Conservation (phyloP, 2,329 filamentous ascomycete species). For the Sporothrix luriei region DNA sequence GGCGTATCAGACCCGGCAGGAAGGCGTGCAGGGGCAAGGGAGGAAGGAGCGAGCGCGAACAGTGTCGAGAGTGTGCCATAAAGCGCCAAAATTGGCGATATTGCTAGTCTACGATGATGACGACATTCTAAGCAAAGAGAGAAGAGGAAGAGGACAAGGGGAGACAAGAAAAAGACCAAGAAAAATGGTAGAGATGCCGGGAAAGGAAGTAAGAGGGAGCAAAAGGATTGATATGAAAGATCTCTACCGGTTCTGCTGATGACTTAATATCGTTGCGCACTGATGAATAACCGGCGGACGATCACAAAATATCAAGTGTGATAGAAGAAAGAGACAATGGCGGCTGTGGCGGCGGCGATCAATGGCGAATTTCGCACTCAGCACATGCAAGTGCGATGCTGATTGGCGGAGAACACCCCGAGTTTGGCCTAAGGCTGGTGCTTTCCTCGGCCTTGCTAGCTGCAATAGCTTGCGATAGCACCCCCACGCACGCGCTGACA, state of each 20-base stretch:
- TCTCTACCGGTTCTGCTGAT: constrained; percentile 21
- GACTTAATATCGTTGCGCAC: constrained; percentile 17
- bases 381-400: not conserved
- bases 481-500: constrained; percentile 8
- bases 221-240: not conserved
- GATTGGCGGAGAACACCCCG: constrained; percentile 2
- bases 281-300: not conserved
- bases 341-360: constrained; percentile 11
- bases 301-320: not conserved
- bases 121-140: not conserved
- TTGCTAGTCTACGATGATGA: not conserved
- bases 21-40: not conserved
- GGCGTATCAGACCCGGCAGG: constrained; percentile 1
- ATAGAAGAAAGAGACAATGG: not conserved
- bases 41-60: not conserved
- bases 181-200: not conserved
- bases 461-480: constrained; percentile 7
- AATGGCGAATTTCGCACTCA: not conserved
- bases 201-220: not conserved
- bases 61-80: not conserved
- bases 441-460: not conserved
- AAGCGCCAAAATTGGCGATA: constrained; percentile 10
- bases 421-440: not conserved
- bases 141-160: not conserved
- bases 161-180: not conserved